Base-by-base conservation (phyloP, 1,284 basidiomycete genomes). In the Lentinula novae-zelandiae region DNA sequence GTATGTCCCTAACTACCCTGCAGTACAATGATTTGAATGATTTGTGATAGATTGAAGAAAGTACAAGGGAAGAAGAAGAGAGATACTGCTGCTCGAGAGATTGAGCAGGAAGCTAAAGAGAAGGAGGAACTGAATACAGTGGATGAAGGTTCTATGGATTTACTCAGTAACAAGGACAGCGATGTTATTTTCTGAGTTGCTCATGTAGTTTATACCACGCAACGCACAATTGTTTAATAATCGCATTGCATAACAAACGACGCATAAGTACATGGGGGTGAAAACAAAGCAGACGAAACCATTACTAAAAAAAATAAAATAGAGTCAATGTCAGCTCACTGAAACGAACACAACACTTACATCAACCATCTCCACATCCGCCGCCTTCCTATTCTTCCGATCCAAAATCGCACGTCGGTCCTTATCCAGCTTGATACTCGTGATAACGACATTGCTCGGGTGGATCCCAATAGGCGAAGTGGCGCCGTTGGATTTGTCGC, bases 401-500 rank as follows among this genome's bases (percentile, higher is more conserved):
- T 92, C 90, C 67, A 93, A 76, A 67, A 92, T 93, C 69, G 89
- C 89, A 69, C 89, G 85, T 72, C 89, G 82, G 75, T 93, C 90
- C 76, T 92, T 93, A 79, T 95, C 92, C 64, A 94, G 79, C 78
- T 97, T 97, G 78, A 97, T 85, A 71, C 81, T 89, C 69, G 89
- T 89, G 75, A 99, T 95, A 69, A 98, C 93, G 63, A 98, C 95
- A 77, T 98, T 99, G 81, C 92, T 95, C 65, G 97, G 96, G 84
- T 96, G 91, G 71, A 99, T 89, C 69, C 95, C 95, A 71, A 98
- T 95, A 71, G 93, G 91, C 63, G 90, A 87, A 62, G 95, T 91
- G 65, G 95, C 91, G 68, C 97, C 97, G 76, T 97, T 98, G 69
- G 93, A 93, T 83, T 99, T 99, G 83, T 99, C 97, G 68, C 96